Percentiles rank a stretch among this genome's conserved stretches.
phyloP scores from a whole-genome alignment of 768 basidiomycete genomes.

The Sarcodon aspratus region DNA sequence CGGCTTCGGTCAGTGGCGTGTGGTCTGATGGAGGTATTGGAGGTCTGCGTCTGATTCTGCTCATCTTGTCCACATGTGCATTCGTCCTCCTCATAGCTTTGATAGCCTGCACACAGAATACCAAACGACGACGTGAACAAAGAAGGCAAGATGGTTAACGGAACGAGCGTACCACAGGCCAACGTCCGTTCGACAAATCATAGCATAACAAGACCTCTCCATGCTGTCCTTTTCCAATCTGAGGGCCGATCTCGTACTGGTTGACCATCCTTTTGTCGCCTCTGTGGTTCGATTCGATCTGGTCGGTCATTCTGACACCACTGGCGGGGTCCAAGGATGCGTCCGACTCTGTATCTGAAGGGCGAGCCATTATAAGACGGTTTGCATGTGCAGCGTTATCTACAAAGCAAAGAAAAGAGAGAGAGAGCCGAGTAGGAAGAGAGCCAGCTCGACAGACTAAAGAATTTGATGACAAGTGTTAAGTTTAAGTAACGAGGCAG shows the following conservation, averaged over 20 bases:
- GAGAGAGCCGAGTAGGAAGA: slow-evolving; percentile 2
- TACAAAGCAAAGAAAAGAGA: not conserved
- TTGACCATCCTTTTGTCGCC: slow-evolving; percentile 50
- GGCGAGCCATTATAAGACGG: not conserved
- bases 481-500: not conserved
- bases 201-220: slow-evolving; percentile 77
- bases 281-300: slow-evolving; percentile 20
- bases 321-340: slow-evolving; percentile 21
- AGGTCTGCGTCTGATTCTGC: slow-evolving; percentile 27
- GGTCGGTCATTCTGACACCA: slow-evolving; percentile 38
- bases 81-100: slow-evolving; percentile 68
- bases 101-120: slow-evolving; percentile 45
- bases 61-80: slow-evolving; percentile 56
- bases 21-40: slow-evolving; percentile 33
- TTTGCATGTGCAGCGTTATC: not conserved
- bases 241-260: slow-evolving; percentile 69
- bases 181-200: slow-evolving; percentile 29
- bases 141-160: slow-evolving; percentile 14
- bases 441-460: not conserved
- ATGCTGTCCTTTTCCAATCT: slow-evolving; percentile 83
- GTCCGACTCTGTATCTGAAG: not conserved
- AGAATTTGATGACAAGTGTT: not conserved
- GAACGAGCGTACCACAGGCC: slow-evolving; percentile 31
- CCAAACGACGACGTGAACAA: slow-evolving; percentile 3
- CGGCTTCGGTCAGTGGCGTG: slow-evolving; percentile 51